Evolutionary conservation across 2,329 filamentous ascomycete species (phyloP), one percentile per base, ranked within the genome.

Genomic region (Cercospora canescens): DNA sequence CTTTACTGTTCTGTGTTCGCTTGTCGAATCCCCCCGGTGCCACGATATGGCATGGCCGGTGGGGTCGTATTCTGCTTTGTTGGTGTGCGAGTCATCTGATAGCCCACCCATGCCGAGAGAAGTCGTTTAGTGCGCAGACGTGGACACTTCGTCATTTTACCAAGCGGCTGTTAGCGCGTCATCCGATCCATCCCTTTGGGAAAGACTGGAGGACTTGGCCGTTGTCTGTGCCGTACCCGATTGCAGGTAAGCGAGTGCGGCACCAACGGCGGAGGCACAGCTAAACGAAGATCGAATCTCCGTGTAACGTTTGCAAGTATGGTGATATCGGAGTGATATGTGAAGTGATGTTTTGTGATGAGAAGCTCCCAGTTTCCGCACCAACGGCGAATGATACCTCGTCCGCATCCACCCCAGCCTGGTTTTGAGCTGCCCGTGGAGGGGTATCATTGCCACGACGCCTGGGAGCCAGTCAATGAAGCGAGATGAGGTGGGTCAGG

Each of bases 161-260:
- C 58, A 45, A 60, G 58, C 58, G 58, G 58, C 58, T 41, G 12
- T 28, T 60, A 60, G 58, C 58, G 58, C 28, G 5, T 32, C 39
- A 60, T 30, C 58, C 35, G 35, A 50, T 60, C 58, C 58, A 60
- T 21, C 26, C 26, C 26, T 26, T 14, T 60, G 58, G 58, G 28
- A 12, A 45, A 24, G 16, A 28, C 35, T 34, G 32, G 58, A 50
- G 39, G 39, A 50, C 58, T 60, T 26, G 21, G 39, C 58, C 26
- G 26, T 50, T 18, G n/a, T 48, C 26, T 12, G 41, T 60, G 37
- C 57, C 35, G 57, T 39, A 24, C 55, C 28, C 32, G 18, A 9
- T 37, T 34, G 57, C 35, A 32, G 26, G 21, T 60, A 39, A 60
- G 57, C 57, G 57, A 60, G 21, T 6, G 35, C 57, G 57, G 57